Base-by-base conservation (phyloP, 2,329 filamentous ascomycete species). In the Fusarium sp. region DNA sequence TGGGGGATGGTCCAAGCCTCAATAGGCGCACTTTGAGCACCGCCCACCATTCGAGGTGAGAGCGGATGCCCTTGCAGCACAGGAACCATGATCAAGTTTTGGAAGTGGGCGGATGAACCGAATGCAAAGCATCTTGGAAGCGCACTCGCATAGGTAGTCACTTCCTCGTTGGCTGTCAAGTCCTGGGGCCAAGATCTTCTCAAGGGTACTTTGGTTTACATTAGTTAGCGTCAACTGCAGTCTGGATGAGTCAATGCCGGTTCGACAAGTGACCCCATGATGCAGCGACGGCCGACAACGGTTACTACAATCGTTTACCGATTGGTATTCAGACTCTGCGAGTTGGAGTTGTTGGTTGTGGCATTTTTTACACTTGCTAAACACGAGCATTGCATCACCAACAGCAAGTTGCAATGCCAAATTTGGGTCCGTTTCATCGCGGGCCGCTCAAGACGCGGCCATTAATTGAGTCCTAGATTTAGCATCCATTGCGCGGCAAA, bases 231-330 rank as follows among this genome's bases (percentile, higher is more conserved):
- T 28, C 28, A 40, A 13, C n/a, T 15, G 11, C 7, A 61, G 58
- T 53, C 49, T 46, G 34, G 56, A 67, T 70, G 68, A 70, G 40
- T 70, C 68, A 70, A 70, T 69, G 68, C 68, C 65, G 68, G 58
- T 52, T 50, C 39, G 38, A 57, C 28, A 48, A 51, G 29, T 43
- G 61, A 56, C 50, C 68, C 54, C 68, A 61, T 70, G 68, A 70
- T 70, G 45, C 39, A 35, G 28, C 19, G 15, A 19, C 48, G 34
- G 35, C 35, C 36, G 43, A 58, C 55, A 41, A 54, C 29, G 56
- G 42, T 22, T 7, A 52, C 42, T 46, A 35, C 55, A 54, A 25
- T 38, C 29, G 47, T 46, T 55, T 26, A 22, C 35, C 36, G 39
- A 13, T 35, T 41, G 44, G 49, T 6, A 9, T 51, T 13, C 9